phyloP scores from a whole-genome alignment of 1,284 basidiomycete genomes.

The Fomes fomentarius region DNA sequence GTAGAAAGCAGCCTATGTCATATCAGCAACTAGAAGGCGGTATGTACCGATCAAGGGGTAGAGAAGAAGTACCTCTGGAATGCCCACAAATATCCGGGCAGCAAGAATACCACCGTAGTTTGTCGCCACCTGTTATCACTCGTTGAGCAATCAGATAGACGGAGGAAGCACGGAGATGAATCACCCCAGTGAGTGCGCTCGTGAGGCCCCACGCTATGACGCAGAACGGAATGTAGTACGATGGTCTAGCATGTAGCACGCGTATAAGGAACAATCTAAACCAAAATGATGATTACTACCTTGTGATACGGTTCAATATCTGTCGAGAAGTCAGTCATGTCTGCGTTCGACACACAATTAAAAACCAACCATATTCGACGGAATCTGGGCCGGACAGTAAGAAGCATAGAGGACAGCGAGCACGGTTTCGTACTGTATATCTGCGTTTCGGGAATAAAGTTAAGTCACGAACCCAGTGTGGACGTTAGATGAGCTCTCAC shows the following conservation, averaged over 20 bases:
- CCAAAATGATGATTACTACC: conserved; percentile 33
- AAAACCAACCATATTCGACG: conserved; percentile 61
- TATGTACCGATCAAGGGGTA: background rate
- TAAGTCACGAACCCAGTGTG: background rate
- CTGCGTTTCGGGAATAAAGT: conserved; percentile 34
- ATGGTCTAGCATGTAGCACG: conserved; percentile 47
- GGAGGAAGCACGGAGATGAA: background rate
- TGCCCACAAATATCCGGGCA: conserved; percentile 64
- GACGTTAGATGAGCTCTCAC: conserved; percentile 32
- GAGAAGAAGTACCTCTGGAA: conserved; percentile 51
- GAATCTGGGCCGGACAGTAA: conserved; percentile 64
- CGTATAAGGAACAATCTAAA: background rate
- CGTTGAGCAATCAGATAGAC: background rate
- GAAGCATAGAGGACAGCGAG: conserved; percentile 63
- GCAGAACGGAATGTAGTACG: conserved; percentile 62
- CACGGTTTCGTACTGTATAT: conserved; percentile 60
- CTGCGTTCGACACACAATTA: background rate
- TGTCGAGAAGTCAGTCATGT: conserved; percentile 21
- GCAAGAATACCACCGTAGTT: conserved; percentile 59
- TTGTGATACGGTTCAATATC: conserved; percentile 56
- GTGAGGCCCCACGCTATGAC: conserved; percentile 67
- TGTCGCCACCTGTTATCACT: conserved; percentile 33
- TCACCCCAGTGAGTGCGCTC: conserved; percentile 62
- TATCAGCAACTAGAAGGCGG: background rate
- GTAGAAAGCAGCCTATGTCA: conserved; percentile 59